These are phyloP conservation scores for Cryphonectria radicalis DNA, from an alignment of 2,329 filamentous ascomycete species.

Conservation along the genomic window DNA sequence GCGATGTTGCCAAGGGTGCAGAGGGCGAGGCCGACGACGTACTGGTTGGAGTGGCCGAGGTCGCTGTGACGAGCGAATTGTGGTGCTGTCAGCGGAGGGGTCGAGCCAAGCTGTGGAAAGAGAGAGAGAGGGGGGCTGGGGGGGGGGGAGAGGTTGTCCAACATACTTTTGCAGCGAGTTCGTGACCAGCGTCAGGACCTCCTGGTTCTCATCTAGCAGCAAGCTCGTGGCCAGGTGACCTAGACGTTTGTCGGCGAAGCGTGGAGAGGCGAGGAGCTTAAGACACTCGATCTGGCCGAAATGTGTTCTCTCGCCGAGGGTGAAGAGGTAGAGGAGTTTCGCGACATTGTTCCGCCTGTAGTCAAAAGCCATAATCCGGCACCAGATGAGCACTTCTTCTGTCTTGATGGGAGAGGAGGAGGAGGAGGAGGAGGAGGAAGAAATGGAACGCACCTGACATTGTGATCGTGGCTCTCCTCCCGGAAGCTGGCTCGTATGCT, in stretches of 20 bases:
- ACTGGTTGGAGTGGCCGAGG: slow-evolving; percentile 95
- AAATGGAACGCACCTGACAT: slow-evolving; percentile 71
- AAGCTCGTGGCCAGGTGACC: slow-evolving; percentile 97
- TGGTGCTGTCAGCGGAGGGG: slow-evolving; percentile 39
- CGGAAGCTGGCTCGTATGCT: slow-evolving; percentile 96
- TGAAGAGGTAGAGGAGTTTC: slow-evolving; percentile 97
- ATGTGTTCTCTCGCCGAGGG: slow-evolving; percentile 93
- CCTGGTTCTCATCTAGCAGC: slow-evolving; percentile 95
- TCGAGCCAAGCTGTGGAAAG: background rate
- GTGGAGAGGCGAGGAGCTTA: slow-evolving; percentile 93
- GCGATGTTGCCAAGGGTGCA: slow-evolving; percentile 98
- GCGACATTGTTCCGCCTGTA: slow-evolving; percentile 95
- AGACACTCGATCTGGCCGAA: slow-evolving; percentile 99
- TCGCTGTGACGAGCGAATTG: slow-evolving; percentile 62
- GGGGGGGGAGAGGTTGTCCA: no score
- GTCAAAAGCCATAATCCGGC: slow-evolving; percentile 24
- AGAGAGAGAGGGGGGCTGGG: background rate
- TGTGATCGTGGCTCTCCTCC: slow-evolving; percentile 92
- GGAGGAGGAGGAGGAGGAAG: background rate
- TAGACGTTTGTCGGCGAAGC: slow-evolving; percentile 95
- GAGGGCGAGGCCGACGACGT: slow-evolving; percentile 93
- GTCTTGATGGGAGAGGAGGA: slow-evolving; percentile 1
- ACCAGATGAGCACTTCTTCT: slow-evolving; percentile 24
- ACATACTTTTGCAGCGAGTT: slow-evolving; percentile 94
- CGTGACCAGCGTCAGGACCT: slow-evolving; percentile 94